Base-by-base conservation (phyloP, 805 yeast species). In the Candida arabinofermentans region DNA sequence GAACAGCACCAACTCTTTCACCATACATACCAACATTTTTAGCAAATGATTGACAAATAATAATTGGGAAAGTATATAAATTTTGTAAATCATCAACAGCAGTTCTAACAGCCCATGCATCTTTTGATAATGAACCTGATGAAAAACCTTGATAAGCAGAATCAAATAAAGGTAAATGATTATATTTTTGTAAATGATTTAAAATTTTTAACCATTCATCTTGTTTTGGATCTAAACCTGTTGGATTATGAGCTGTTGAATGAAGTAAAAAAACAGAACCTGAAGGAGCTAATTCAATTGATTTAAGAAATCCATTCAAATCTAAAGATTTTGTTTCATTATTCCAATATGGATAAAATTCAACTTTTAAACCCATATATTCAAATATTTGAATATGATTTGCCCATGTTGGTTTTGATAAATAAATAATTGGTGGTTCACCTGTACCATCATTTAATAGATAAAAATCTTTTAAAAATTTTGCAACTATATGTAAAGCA, bases 61-160 rank as follows among this genome's bases (percentile, higher is more conserved):
- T 57, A 41, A 86, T 65, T 43, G 91, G 90, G 49, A 72, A 33
- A 21, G 24, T 13, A n/a, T 33, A 62, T 29, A 71, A 67, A 42
- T 68, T 69, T 16, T 66, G 62, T 31, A 71, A 65, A 37, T 57
- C 57, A 40, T 67, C 61, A 39, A 83, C 71, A 48, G 88, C 89
- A 38, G 72, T 67, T 51, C 89, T 73, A 42, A 84, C 79, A 19
- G 97, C 88, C 71, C 77, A 86, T 8, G 95, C 91, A 57, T 91
- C 99, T 46, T 77, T 74, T 49, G 75, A 82, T 52, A 88, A 74
- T 55, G 84, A 80, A 41, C 98, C 98, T 34, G 90, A 77, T 23
- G 98, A 96, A 62, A 91, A 91, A 5, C 99, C 99, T 70, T 91
- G 98, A 72, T 93, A 91, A 18, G 98, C 98, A 47, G 89, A 80